A percentile compares a stretch with the other conserved stretches of the same genome.
Conservation (phyloP, 108 stramenopile genomes). For the Pseudonitzschia delicatissima region DNA sequence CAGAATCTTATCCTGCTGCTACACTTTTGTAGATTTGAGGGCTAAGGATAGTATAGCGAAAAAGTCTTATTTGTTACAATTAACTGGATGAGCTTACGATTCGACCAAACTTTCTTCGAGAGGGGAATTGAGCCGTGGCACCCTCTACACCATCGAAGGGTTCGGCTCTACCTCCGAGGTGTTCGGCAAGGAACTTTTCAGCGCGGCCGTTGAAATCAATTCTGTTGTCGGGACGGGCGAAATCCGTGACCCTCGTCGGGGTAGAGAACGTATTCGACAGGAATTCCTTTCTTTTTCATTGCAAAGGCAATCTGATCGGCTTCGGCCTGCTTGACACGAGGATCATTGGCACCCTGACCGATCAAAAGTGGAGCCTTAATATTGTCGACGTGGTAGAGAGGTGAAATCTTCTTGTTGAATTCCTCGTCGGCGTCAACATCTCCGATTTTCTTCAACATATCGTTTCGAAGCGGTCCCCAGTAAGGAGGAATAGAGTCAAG, state of each 20-base stretch:
- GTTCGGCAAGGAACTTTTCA: slow-evolving; percentile 23
- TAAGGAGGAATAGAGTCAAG: slow-evolving; percentile 55
- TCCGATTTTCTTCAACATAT: slow-evolving; percentile 57
- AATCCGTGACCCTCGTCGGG: slow-evolving; percentile 69
- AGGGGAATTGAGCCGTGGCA: slow-evolving; percentile 22
- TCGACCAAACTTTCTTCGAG: slow-evolving; percentile 3
- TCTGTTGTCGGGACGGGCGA: slow-evolving; percentile 53
- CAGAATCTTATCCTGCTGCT: no score
- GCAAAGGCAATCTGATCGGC: slow-evolving; percentile 64
- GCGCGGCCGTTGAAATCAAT: slow-evolving; percentile 59
- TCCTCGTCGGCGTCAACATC: slow-evolving; percentile 61
- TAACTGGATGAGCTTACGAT: background rate
- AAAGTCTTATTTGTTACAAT: no score
- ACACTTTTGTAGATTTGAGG: no score
- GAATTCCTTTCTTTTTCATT: slow-evolving; percentile 58
- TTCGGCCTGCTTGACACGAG: slow-evolving; percentile 63
- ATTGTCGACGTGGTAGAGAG: slow-evolving; percentile 61
- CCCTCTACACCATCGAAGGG: slow-evolving; percentile 15
- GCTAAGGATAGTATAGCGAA: no score
- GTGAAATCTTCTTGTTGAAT: slow-evolving; percentile 59
- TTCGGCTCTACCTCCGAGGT: slow-evolving; percentile 27
- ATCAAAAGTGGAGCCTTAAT: slow-evolving; percentile 65
- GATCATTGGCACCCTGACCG: slow-evolving; percentile 69
- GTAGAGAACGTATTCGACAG: slow-evolving; percentile 65
- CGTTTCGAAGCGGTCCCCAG: slow-evolving; percentile 62